Conservation (phyloP, 2,329 filamentous ascomycete genomes). For the Penicillium crustosum region DNA sequence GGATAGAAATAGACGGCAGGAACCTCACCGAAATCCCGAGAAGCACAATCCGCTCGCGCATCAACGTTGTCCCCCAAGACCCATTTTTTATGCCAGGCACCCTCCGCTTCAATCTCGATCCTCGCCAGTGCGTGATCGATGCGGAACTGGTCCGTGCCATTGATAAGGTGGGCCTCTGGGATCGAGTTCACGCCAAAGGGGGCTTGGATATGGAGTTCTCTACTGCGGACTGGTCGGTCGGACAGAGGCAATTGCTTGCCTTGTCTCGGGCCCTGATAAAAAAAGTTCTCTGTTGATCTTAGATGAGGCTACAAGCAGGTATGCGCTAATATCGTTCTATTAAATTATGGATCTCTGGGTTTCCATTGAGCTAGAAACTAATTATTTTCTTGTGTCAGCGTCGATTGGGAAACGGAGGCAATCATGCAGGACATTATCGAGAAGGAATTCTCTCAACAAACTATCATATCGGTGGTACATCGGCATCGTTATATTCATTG, state of each 20-base stretch:
- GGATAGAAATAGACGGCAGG: neutral
- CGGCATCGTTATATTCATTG: neutral
- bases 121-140: neutral
- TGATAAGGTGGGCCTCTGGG: neutral
- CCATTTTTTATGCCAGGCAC: neutral
- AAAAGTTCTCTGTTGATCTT: neutral
- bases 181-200: neutral
- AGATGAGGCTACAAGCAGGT: neutral
- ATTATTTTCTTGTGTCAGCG: neutral
- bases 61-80: constrained; percentile 1
- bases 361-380: neutral
- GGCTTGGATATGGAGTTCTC: neutral
- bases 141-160: neutral
- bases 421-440: neutral
- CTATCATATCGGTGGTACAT: neutral
- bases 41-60: neutral
- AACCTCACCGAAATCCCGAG: neutral
- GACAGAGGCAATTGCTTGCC: constrained; percentile 1
- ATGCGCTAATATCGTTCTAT: neutral
- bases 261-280: neutral
- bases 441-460: neutral
- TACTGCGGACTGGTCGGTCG: neutral
- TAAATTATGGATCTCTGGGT: too few species aligned
- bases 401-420: neutral
- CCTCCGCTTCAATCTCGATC: neutral